These are phyloP conservation scores for Neofusicoccum parvum DNA, from an alignment of 2,329 filamentous ascomycete species.

Conservation along the genomic window DNA sequence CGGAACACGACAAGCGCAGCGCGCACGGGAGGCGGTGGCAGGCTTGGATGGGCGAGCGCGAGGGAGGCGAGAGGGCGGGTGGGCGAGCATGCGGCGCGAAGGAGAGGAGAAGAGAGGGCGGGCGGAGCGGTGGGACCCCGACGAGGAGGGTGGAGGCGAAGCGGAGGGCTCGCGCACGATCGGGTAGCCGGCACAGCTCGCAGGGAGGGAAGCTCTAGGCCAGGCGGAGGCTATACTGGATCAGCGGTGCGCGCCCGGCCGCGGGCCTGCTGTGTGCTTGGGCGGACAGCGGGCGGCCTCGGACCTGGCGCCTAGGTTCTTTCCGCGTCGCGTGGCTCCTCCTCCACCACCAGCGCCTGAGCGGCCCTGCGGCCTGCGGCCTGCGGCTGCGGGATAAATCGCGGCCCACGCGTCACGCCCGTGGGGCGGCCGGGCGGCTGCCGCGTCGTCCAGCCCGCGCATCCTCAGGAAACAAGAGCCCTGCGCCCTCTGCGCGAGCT, in stretches of 20 bases:
- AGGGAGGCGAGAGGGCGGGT: not conserved
- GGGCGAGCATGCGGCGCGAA: slow-evolving; percentile 13
- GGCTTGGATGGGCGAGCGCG: not conserved
- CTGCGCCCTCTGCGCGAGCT: not conserved
- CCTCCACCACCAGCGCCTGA: not conserved
- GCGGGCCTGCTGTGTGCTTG: not conserved
- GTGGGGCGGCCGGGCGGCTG: not conserved
- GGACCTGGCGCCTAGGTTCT: slow-evolving; percentile 1
- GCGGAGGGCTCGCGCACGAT: slow-evolving; percentile 14
- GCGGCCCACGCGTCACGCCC: not conserved
- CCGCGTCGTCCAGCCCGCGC: not conserved
- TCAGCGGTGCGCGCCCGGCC: slow-evolving; percentile 8
- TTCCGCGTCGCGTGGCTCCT: slow-evolving; percentile 11
- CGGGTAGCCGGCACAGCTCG: slow-evolving; percentile 15
- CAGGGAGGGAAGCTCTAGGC: slow-evolving; percentile 11
- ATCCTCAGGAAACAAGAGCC: not conserved
- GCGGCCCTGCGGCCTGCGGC: not conserved
- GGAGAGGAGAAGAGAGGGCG: slow-evolving; percentile 20
- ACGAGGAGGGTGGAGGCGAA: slow-evolving; percentile 17
- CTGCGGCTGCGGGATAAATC: not conserved
- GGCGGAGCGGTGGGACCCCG: slow-evolving; percentile 22
- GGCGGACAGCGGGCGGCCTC: slow-evolving; percentile 3
- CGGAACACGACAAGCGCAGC: slow-evolving; percentile 6
- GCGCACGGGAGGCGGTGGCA: not conserved
- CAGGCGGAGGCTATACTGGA: slow-evolving; percentile 9